These are phyloP conservation scores for Trifolium dubium DNA, from an alignment of 306 rosid genomes.

Conservation along the genomic window DNA sequence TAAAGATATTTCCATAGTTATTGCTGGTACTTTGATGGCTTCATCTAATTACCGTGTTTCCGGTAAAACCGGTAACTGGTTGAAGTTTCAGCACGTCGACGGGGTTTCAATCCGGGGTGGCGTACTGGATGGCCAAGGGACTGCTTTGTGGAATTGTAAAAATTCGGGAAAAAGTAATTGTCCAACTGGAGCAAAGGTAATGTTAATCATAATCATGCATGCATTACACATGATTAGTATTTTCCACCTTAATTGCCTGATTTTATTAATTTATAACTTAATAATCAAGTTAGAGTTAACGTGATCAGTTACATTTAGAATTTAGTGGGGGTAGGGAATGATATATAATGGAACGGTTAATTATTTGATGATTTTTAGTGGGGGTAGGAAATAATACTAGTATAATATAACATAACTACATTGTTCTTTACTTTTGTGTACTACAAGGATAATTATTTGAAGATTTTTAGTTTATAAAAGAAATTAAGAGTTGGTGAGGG, in stretches of 20 bases:
- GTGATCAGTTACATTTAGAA: slow-evolving; percentile 6
- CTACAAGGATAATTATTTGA: neutral
- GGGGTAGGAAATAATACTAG: too few relatives aligned
- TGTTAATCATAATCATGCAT: neutral
- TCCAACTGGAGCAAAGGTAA: slow-evolving; percentile 58
- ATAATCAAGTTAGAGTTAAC: neutral
- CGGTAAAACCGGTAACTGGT: slow-evolving; percentile 43
- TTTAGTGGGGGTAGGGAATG: neutral
- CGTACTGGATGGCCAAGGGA: slow-evolving; percentile 57
- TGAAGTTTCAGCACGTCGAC: slow-evolving; percentile 41
- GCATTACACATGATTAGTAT: neutral
- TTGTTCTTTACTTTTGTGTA: neutral
- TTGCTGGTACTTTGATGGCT: slow-evolving; percentile 60
- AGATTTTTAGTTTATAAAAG: neutral
- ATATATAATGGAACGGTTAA: slow-evolving; percentile 24
- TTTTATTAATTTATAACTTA: slow-evolving; percentile 1
- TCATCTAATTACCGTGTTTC: slow-evolving; percentile 44
- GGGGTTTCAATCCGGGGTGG: slow-evolving; percentile 63
- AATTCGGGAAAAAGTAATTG: slow-evolving; percentile 46
- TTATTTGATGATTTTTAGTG: neutral
- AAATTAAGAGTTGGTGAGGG: neutral
- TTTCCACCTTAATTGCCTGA: neutral
- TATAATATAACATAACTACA: neutral
- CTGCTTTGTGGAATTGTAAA: slow-evolving; percentile 59
- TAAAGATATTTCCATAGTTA: slow-evolving; percentile 40